Evolutionary conservation across 1,284 basidiomycete genomes (phyloP).

Genomic region (Abortiporus biennis): DNA sequence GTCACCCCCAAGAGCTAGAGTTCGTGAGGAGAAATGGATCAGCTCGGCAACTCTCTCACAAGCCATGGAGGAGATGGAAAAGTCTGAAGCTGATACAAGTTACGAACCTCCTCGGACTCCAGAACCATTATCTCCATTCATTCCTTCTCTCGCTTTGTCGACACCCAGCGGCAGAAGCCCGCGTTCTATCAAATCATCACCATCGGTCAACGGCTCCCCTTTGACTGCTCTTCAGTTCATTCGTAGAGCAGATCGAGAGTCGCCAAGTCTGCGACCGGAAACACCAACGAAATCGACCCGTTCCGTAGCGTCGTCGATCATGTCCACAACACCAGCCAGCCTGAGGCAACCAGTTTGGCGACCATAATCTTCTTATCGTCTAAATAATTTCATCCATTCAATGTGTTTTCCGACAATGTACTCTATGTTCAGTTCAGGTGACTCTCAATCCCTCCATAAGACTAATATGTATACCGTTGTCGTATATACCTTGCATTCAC

Average conservation of each 20-base stretch:
- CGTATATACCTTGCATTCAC: no score
- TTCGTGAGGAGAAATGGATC: conserved; percentile 73
- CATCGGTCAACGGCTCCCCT: conserved; percentile 46
- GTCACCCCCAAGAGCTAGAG: conserved; percentile 45
- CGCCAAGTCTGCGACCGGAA: conserved; percentile 29
- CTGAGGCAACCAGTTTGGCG: conserved; percentile 24
- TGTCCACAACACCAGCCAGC: conserved; percentile 8
- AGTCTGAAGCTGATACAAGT: conserved; percentile 27
- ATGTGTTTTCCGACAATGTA: conserved; percentile 14
- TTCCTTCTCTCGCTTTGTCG: conserved; percentile 44
- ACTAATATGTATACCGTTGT: no score
- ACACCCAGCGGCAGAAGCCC: conserved; percentile 42
- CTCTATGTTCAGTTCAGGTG: neutral
- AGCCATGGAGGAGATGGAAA: conserved; percentile 31
- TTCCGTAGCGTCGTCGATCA: conserved; percentile 13
- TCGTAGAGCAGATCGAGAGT: conserved; percentile 41
- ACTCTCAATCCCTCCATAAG: no score
- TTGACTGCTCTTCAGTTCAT: conserved; percentile 53
- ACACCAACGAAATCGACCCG: conserved; percentile 36
- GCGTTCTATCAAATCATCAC: conserved; percentile 36
- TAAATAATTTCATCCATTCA: conserved; percentile 12
- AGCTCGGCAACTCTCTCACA: conserved; percentile 64
- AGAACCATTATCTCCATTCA: conserved; percentile 44
- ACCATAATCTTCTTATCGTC: conserved; percentile 14
- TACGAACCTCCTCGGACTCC: conserved; percentile 62